These are phyloP conservation scores for Cryoendolithus antarcticus DNA, from an alignment of 2,329 filamentous ascomycete genomes.

Conservation along the genomic window DNA sequence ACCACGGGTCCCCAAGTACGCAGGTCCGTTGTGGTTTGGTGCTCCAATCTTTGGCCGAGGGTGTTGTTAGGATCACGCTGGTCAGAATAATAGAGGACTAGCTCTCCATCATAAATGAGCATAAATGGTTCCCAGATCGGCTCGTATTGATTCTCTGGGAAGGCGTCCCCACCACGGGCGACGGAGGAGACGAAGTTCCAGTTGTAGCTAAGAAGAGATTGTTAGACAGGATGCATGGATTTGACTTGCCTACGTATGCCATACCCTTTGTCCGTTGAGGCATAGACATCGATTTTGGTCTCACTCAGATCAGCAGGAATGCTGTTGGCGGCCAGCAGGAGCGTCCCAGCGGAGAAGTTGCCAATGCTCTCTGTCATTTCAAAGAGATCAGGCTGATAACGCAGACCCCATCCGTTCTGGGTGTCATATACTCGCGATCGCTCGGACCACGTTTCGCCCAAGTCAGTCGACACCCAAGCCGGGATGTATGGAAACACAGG, in stretches of 20 bases:
- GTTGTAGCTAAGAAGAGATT: slow-evolving; percentile 20
- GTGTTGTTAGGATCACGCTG: slow-evolving; percentile 49
- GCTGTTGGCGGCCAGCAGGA: slow-evolving; percentile 50
- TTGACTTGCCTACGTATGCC: background rate
- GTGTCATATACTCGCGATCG: slow-evolving; percentile 51
- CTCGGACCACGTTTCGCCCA: slow-evolving; percentile 46
- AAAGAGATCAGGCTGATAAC: slow-evolving; percentile 59
- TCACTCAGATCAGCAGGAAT: slow-evolving; percentile 46
- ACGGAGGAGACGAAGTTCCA: slow-evolving; percentile 59
- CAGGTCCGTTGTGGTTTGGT: slow-evolving; percentile 50
- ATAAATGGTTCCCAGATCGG: slow-evolving; percentile 62
- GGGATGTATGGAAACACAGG: slow-evolving; percentile 28
- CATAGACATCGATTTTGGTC: slow-evolving; percentile 60
- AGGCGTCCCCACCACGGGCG: slow-evolving; percentile 48
- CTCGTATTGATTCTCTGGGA: slow-evolving; percentile 50
- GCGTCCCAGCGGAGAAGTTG: slow-evolving; percentile 47
- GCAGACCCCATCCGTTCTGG: slow-evolving; percentile 51
- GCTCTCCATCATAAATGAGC: slow-evolving; percentile 44
- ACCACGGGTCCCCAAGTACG: slow-evolving; percentile 46
- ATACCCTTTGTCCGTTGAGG: slow-evolving; percentile 45
- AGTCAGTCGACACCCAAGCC: slow-evolving; percentile 35
- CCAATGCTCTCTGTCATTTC: slow-evolving; percentile 47
- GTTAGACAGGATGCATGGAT: background rate
- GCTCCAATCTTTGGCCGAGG: slow-evolving; percentile 53
- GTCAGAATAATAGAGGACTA: slow-evolving; percentile 60